Evolutionary conservation across 2,329 filamentous ascomycete species (phyloP).

Genomic region (Clonostachys rosea): DNA sequence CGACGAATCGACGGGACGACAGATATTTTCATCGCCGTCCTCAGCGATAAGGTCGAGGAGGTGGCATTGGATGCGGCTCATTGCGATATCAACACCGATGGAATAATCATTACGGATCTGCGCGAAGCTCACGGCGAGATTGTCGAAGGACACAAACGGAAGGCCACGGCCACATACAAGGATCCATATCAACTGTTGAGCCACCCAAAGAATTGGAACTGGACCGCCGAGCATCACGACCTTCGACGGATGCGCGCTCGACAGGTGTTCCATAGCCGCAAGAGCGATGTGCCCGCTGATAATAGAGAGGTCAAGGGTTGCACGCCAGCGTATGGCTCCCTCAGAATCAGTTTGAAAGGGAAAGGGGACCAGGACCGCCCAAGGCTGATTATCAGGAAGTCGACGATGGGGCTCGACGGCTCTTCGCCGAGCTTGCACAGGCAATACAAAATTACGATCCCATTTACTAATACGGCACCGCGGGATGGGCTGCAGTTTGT

Average conservation of each 20-base stretch:
- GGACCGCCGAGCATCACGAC: slow-evolving; percentile 71
- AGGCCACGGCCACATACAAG: slow-evolving; percentile 36
- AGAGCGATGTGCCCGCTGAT: slow-evolving; percentile 48
- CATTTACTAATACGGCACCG: slow-evolving; percentile 71
- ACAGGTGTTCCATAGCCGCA: slow-evolving; percentile 44
- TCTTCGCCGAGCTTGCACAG: slow-evolving; percentile 29
- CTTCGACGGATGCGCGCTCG: slow-evolving; percentile 64
- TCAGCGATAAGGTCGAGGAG: slow-evolving; percentile 52
- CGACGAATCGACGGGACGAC: slow-evolving; percentile 73
- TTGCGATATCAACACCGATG: slow-evolving; percentile 49
- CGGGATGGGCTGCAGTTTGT: slow-evolving; percentile 91
- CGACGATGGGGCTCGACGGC: slow-evolving; percentile 22
- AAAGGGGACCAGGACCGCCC: slow-evolving; percentile 31
- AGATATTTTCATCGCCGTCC: slow-evolving; percentile 71
- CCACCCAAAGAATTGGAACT: slow-evolving; percentile 55
- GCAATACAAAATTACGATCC: slow-evolving; percentile 55
- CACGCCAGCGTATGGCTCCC: slow-evolving; percentile 49
- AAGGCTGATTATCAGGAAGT: slow-evolving; percentile 38
- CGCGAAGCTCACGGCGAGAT: slow-evolving; percentile 26
- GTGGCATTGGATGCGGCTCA: slow-evolving; percentile 59
- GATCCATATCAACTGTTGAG: slow-evolving; percentile 66
- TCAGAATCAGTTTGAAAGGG: slow-evolving; percentile 37
- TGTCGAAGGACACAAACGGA: slow-evolving; percentile 26
- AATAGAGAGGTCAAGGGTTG: slow-evolving; percentile 51
- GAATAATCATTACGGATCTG: slow-evolving; percentile 44